Evolutionary conservation across 2,329 filamentous ascomycete genomes (phyloP), one percentile per base, ranked within the genome.

Genomic region (Boeremia lycopersici): DNA sequence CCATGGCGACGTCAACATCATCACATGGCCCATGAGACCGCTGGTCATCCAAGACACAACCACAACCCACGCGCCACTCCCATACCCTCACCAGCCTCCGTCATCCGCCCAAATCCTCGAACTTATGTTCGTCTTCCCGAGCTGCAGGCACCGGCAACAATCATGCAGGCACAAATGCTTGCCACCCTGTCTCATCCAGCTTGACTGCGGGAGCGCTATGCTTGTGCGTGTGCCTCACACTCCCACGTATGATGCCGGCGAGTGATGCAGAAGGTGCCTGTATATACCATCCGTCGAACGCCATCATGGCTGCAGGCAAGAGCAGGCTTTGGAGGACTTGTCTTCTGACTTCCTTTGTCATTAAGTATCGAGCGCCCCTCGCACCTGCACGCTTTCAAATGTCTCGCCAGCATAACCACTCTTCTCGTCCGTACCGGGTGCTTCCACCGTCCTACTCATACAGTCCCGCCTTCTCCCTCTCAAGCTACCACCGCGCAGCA

Each of bases 31-130:
- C 26, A 50, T 57, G 60, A 59, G 48, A 56, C 58, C 59, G 45
- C 46, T 59, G 62, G 68, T 71, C 69, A 70, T 67, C 60, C 61
- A 70, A 70, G 67, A 71, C 69, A 70, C 53, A 25, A 41, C 56
- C 57, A 55, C 60, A 59, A 57, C 50, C 63, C 68, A 71, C 65
- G 68, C 67, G 68, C 64, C 33, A 62, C 58, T 46, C 52, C 43
- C 38, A 53, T 43, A 54, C 59, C 57, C 63, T 62, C 68, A 69
- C 58, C 63, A 64, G 60, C 59, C 55, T 58, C 61, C 60, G 61
- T 70, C 69, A 71, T 57, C 61, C 57, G 65, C 56, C 60, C 53
- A 44, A 39, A 45, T 48, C 60, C 45, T 50, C 51, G 53, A 67
- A 69, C 67, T 67, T 55, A 61, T 66, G 66, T 69, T 69, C 61